Conservation (phyloP, 768 basidiomycete species). For the Suillus decipiens region DNA sequence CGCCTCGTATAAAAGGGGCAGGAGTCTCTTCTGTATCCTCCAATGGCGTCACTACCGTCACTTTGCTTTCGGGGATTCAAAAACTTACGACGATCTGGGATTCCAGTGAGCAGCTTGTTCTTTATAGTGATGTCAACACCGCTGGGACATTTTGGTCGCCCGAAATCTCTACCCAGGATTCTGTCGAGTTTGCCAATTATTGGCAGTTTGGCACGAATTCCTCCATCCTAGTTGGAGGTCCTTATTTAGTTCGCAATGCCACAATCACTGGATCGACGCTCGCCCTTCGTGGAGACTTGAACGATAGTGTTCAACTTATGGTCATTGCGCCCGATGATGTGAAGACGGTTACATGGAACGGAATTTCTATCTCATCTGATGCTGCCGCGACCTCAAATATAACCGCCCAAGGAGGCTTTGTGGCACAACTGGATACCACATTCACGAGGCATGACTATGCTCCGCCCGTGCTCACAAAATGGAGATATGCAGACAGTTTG, state of each 20-base stretch:
- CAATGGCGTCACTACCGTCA: constrained; percentile 44
- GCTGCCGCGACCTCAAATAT: constrained; percentile 30
- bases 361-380: constrained; percentile 42
- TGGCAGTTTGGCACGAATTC: constrained; percentile 76
- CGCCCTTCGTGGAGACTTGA: constrained; percentile 68
- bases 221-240: constrained; percentile 65
- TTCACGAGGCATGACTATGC: constrained; percentile 32
- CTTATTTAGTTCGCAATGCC: constrained; percentile 63
- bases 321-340: constrained; percentile 62
- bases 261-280: constrained; percentile 50
- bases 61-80: constrained; percentile 54
- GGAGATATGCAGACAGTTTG: constrained; percentile 75
- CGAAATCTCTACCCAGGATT: constrained; percentile 44
- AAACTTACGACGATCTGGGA: constrained; percentile 68
- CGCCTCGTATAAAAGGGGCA: constrained; percentile 36
- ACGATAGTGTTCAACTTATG: constrained; percentile 55
- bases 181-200: constrained; percentile 54
- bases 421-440: constrained; percentile 43
- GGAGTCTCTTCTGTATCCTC: constrained; percentile 26
- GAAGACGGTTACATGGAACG: constrained; percentile 72
- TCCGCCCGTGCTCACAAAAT: constrained; percentile 56
- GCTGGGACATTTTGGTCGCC: constrained; percentile 81
- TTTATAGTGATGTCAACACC: constrained; percentile 66
- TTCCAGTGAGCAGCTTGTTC: constrained; percentile 62
- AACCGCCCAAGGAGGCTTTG: constrained; percentile 47